A percentile compares a stretch with the other conserved stretches of the same genome.
Evolutionary conservation across 768 basidiomycete genomes (phyloP).

Genomic region (Punctularia strigosozonata): DNA sequence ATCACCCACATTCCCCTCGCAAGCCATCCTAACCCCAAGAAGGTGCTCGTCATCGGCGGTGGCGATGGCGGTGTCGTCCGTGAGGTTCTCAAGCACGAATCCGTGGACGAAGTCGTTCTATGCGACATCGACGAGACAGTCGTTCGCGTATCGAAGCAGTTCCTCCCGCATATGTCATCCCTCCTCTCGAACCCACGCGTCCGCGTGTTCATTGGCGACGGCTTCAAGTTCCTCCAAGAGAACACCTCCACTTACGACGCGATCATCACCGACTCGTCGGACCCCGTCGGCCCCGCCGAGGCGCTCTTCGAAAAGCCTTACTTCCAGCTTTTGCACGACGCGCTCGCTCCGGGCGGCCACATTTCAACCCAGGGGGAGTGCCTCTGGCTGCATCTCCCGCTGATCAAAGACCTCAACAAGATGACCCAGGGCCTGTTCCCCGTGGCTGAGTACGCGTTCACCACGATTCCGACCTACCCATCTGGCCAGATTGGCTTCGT

Average conservation of each 20-base stretch:
- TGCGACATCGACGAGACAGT: slow-evolving; percentile 99
- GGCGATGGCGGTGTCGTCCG: slow-evolving; percentile 98
- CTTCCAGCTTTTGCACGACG: slow-evolving; percentile 88
- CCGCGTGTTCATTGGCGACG: slow-evolving; percentile 81
- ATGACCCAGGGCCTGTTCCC: slow-evolving; percentile 70
- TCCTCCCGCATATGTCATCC: slow-evolving; percentile 87
- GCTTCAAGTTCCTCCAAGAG: slow-evolving; percentile 91
- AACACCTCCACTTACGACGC: slow-evolving; percentile 86
- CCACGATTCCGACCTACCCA: slow-evolving; percentile 96
- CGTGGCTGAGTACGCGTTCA: slow-evolving; percentile 81
- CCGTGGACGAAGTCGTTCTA: slow-evolving; percentile 84
- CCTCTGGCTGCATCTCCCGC: slow-evolving; percentile 84
- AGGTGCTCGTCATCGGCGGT: slow-evolving; percentile 94
- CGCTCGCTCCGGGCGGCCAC: slow-evolving; percentile 79
- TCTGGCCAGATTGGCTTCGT: slow-evolving; percentile 97
- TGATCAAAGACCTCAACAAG: slow-evolving; percentile 66
- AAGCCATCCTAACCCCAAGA: slow-evolving; percentile 91
- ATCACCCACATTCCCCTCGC: slow-evolving; percentile 95
- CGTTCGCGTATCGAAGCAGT: slow-evolving; percentile 86
- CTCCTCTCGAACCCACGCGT: slow-evolving; percentile 76
- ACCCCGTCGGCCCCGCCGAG: slow-evolving; percentile 92
- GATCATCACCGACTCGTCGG: slow-evolving; percentile 98
- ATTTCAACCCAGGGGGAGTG: slow-evolving; percentile 96
- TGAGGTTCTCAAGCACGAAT: slow-evolving; percentile 89
- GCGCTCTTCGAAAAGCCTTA: slow-evolving; percentile 95